These are phyloP conservation scores for Globisporangium nunn DNA, from an alignment of 352 stramenopile genomes.

Conservation along the genomic window DNA sequence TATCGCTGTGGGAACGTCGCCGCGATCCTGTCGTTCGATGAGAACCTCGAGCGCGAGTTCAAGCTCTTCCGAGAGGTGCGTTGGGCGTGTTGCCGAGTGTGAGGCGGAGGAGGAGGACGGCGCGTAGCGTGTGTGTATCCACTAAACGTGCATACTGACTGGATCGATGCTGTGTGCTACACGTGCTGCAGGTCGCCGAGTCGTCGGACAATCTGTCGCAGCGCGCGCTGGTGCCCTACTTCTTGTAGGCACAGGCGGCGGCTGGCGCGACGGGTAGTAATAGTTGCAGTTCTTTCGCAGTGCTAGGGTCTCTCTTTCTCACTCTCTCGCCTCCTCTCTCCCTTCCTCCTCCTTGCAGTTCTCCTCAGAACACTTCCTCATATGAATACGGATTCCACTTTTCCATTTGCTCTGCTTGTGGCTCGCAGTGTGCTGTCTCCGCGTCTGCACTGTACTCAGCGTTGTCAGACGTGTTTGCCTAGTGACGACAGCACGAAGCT, in stretches of 20 bases:
- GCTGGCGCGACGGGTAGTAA: conserved; percentile 1
- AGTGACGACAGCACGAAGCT: neutral
- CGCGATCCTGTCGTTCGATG: conserved; percentile 75
- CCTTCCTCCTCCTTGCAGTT: neutral
- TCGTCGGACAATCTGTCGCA: conserved; percentile 75
- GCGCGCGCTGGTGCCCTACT: conserved; percentile 78
- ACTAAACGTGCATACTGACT: neutral
- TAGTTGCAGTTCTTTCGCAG: neutral
- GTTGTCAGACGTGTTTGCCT: too few species aligned
- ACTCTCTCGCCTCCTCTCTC: neutral
- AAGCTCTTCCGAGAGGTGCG: conserved; percentile 83
- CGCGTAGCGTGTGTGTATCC: too few species aligned
- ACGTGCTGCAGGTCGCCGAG: conserved; percentile 54
- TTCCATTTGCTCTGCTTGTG: neutral
- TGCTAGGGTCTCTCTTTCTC: neutral
- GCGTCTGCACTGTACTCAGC: too few species aligned
- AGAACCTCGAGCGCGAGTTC: conserved; percentile 83
- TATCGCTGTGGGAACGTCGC: conserved; percentile 84
- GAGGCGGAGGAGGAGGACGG: too few species aligned
- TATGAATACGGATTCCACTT: neutral
- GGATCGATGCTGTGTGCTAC: neutral
- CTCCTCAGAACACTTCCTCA: neutral
- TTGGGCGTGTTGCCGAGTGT: conserved; percentile 6
- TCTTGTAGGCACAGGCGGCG: conserved; percentile 41
- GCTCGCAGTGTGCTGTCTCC: too few species aligned